Percentiles rank a stretch among this genome's conserved stretches.
phyloP scores from a whole-genome alignment of 768 basidiomycete species.

The Trametes meyenii region DNA sequence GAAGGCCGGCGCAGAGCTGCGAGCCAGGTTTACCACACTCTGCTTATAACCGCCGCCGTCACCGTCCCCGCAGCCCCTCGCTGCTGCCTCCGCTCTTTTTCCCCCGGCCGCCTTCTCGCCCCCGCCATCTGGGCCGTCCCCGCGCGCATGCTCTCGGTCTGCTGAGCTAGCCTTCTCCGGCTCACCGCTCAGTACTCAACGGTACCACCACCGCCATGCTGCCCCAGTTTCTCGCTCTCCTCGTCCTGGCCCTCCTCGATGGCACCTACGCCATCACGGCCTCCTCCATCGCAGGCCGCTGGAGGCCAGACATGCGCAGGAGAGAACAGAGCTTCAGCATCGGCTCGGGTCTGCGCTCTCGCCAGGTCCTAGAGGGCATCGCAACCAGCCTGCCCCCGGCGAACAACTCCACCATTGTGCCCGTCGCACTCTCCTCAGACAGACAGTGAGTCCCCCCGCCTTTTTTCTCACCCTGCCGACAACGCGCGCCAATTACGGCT shows the following conservation, averaged over 20 bases:
- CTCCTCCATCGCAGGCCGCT: slow-evolving; percentile 4
- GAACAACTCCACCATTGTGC: slow-evolving; percentile 20
- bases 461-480: not conserved
- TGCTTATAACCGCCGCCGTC: not conserved
- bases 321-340: not conserved
- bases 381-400: not conserved
- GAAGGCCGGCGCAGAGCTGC: too few species aligned
- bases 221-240: slow-evolving; percentile 16
- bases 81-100: slow-evolving; percentile 4
- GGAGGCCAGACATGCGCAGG: slow-evolving; percentile 23
- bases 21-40: not conserved
- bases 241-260: slow-evolving; percentile 20
- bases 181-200: too few species aligned
- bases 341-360: not conserved
- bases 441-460: slow-evolving; percentile 14
- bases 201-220: slow-evolving; percentile 16
- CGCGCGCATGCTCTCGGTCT: not conserved
- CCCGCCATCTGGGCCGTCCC: not conserved
- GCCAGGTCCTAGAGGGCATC: slow-evolving; percentile 13
- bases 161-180: not conserved
- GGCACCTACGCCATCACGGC: not conserved
- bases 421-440: slow-evolving; percentile 17
- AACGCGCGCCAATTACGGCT: not conserved
- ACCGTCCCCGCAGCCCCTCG: not conserved
- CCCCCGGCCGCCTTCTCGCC: slow-evolving; percentile 1